Conservation (phyloP, 2,329 filamentous ascomycete species). For the Ceratocystis cacaofunesta region DNA sequence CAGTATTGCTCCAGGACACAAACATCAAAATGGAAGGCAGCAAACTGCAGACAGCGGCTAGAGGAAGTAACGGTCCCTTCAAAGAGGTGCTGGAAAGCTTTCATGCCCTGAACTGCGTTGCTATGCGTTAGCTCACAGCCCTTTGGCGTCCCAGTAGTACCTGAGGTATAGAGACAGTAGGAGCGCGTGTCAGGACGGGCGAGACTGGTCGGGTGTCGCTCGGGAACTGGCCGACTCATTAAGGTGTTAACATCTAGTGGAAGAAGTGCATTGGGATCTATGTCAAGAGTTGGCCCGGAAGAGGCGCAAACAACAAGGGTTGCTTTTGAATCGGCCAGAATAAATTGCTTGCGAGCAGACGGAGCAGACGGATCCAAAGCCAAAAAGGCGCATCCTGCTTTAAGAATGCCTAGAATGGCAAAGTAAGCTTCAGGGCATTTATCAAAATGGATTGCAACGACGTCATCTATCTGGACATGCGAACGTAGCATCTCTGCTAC, state of each 20-base stretch:
- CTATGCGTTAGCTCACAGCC: constrained; percentile 80
- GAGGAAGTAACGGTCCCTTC: constrained; percentile 52
- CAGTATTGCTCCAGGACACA: constrained; percentile 88
- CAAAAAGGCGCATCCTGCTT: constrained; percentile 67
- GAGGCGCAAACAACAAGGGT: constrained; percentile 44
- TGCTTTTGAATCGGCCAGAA: constrained; percentile 57
- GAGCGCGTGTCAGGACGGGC: constrained; percentile 40
- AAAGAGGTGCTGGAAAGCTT: constrained; percentile 72
- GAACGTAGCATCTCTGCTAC: constrained; percentile 50
- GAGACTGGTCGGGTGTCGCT: not conserved
- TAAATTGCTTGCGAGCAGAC: constrained; percentile 58
- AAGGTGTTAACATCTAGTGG: constrained; percentile 25
- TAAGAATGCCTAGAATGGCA: constrained; percentile 65
- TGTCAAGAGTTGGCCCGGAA: constrained; percentile 3
- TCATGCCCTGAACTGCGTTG: constrained; percentile 78
- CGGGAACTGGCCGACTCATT: not conserved
- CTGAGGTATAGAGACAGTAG: constrained; percentile 78
- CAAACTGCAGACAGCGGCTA: constrained; percentile 83
- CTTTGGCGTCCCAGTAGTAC: constrained; percentile 75
- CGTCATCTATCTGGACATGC: constrained; percentile 38
- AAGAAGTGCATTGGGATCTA: constrained; percentile 23
- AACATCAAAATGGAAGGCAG: constrained; percentile 88
- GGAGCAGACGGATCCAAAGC: constrained; percentile 67
- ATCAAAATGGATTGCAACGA: constrained; percentile 66
- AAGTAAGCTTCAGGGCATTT: constrained; percentile 78